phyloP scores from a whole-genome alignment of 208 protist genomes.

The Trypanosomatidae sp. region DNA sequence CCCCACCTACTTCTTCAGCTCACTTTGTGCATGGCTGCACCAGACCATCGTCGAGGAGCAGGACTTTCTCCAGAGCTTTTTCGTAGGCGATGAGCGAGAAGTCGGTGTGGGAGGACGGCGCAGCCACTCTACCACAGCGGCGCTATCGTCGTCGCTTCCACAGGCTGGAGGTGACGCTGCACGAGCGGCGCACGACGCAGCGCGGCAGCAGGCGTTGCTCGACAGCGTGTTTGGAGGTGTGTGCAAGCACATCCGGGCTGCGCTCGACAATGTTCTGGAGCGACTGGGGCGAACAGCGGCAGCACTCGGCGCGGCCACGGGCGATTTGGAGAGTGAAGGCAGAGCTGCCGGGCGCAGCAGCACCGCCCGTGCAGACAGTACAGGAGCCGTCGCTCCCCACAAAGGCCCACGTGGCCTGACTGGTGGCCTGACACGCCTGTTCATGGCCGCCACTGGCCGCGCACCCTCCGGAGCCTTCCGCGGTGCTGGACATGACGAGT shows the following conservation, averaged over 20 bases:
- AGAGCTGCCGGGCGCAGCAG: background rate
- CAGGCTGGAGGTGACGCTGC: background rate
- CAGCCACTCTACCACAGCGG: background rate
- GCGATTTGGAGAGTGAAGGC: background rate
- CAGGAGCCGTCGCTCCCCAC: conserved; percentile 1
- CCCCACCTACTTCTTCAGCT: conserved; percentile 81
- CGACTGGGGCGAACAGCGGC: conserved; percentile 45
- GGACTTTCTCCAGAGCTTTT: conserved; percentile 65
- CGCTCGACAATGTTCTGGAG: conserved; percentile 64
- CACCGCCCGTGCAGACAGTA: background rate
- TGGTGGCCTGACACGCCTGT: conserved; percentile 38
- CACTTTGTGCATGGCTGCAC: conserved; percentile 86
- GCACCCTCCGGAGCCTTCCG: conserved; percentile 8
- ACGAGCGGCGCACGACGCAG: conserved; percentile 11
- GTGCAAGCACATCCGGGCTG: conserved; percentile 61
- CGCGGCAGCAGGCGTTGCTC: conserved; percentile 34
- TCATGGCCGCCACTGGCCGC: conserved; percentile 42
- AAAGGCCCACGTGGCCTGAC: conserved; percentile 36
- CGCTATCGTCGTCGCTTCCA: background rate
- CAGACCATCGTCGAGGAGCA: conserved; percentile 82
- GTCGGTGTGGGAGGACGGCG: background rate
- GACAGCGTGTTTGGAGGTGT: conserved; percentile 68
- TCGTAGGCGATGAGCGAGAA: conserved; percentile 23
- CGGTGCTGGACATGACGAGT: conserved; percentile 5
- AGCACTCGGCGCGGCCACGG: conserved; percentile 6